phyloP scores from a whole-genome alignment of 768 basidiomycete genomes.

The Cyathus striatus region DNA sequence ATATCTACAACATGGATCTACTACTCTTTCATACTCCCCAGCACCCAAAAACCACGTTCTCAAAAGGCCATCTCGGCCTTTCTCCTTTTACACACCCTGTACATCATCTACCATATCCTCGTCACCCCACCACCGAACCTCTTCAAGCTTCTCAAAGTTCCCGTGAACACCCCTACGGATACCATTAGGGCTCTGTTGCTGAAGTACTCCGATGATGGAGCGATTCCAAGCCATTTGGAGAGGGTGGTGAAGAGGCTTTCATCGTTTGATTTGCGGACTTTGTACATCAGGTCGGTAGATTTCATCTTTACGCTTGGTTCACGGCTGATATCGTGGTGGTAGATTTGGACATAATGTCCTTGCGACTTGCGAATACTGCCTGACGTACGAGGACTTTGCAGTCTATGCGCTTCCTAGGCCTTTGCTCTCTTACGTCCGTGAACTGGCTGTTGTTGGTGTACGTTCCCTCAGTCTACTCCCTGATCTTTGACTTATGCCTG shows the following conservation, averaged over 20 bases:
- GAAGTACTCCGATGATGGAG: constrained; percentile 29
- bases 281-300: constrained; percentile 51
- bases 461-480: constrained; percentile 6
- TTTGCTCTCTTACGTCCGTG: constrained; percentile 55
- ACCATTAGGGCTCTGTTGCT: constrained; percentile 41
- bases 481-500: background rate
- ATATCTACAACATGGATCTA: constrained; percentile 6
- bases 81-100: constrained; percentile 47
- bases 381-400: constrained; percentile 53
- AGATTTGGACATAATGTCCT: constrained; percentile 70
- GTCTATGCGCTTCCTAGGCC: constrained; percentile 51
- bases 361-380: constrained; percentile 62
- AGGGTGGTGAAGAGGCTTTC: constrained; percentile 49
- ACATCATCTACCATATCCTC: constrained; percentile 38
- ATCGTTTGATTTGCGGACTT: constrained; percentile 49
- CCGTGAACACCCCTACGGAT: constrained; percentile 51
- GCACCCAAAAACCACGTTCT: background rate
- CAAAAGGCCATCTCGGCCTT: constrained; percentile 26
- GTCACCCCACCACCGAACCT: constrained; percentile 55
- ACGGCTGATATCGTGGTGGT: background rate
- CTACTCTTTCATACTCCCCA: background rate
- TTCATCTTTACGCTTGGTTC: background rate
- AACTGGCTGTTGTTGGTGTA: constrained; percentile 48
- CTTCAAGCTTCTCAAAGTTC: constrained; percentile 49
- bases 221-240: constrained; percentile 44